Conservation (phyloP, 139 green algal genomes). For the Limnomonas spitsbergensis region DNA sequence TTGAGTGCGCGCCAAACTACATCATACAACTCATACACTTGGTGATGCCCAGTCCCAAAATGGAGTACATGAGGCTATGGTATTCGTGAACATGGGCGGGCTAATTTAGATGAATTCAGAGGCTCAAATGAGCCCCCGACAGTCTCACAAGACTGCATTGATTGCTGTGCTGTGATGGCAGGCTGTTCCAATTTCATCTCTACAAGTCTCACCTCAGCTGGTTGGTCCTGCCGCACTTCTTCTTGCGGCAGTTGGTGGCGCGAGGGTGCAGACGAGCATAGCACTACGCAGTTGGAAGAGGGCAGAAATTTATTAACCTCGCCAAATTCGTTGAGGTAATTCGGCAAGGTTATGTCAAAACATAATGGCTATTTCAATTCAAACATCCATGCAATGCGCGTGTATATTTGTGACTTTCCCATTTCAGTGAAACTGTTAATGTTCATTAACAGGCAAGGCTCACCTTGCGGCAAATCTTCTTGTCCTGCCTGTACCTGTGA, state of each 20-base stretch:
- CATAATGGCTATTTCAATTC: too few relatives aligned
- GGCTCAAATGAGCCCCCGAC: background rate
- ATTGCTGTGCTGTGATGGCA: background rate
- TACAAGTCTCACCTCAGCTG: constrained; percentile 48
- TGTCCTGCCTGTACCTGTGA: constrained; percentile 21
- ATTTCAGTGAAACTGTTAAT: background rate
- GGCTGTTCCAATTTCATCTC: background rate
- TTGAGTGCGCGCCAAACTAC: background rate
- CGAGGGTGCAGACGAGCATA: constrained; percentile 97
- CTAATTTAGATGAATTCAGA: background rate
- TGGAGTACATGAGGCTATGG: background rate
- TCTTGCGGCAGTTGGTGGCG: constrained; percentile 96
- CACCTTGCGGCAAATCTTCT: constrained; percentile 21
- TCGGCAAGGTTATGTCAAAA: too few relatives aligned
- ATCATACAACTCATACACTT: background rate
- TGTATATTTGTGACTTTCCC: too few relatives aligned
- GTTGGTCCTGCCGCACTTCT: constrained; percentile 81
- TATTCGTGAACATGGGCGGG: background rate
- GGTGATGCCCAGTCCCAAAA: background rate
- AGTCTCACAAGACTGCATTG: background rate
- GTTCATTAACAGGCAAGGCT: background rate
- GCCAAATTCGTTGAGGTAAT: too few relatives aligned
- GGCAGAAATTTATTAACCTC: too few relatives aligned
- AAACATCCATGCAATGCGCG: too few relatives aligned
- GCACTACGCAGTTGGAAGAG: constrained; percentile 59